phyloP scores from a whole-genome alignment of 176 grass and related monocot species.

The Chloris gayana region DNA sequence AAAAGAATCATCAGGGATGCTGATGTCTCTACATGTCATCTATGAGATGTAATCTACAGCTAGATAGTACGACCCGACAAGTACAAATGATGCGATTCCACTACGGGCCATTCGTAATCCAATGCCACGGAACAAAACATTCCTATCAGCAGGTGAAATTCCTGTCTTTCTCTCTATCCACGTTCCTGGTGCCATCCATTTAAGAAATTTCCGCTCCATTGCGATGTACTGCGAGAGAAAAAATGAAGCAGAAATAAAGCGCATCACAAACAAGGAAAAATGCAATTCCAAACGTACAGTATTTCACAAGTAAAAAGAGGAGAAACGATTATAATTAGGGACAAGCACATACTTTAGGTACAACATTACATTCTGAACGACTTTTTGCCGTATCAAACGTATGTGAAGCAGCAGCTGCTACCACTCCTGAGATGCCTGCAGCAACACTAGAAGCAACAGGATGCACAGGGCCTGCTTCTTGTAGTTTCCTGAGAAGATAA shows the following conservation, averaged over 20 bases:
- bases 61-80: conserved; percentile 81
- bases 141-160: conserved; percentile 68
- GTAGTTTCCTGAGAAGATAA: conserved; percentile 62
- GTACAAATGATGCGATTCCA: conserved; percentile 74
- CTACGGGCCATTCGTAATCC: conserved; percentile 58
- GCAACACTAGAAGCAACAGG: conserved; percentile 79
- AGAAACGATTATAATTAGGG: conserved; percentile 15
- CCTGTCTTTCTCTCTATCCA: conserved; percentile 90
- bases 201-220: conserved; percentile 89
- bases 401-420: conserved; percentile 88
- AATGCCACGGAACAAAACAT: conserved; percentile 71
- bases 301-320: background rate
- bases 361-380: conserved; percentile 77
- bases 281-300: conserved; percentile 7
- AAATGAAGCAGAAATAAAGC: conserved; percentile 22
- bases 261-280: conserved; percentile 15
- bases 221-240: conserved; percentile 58
- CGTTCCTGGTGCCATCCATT: conserved; percentile 68
- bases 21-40: background rate
- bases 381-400: conserved; percentile 91
- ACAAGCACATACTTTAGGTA: conserved; percentile 69
- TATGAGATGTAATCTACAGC: conserved; percentile 63
- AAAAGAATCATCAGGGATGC: background rate
- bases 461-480: conserved; percentile 67
- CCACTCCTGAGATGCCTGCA: conserved; percentile 71